phyloP scores from a whole-genome alignment of 208 protist species.

The Trypanosoma lewisi region DNA sequence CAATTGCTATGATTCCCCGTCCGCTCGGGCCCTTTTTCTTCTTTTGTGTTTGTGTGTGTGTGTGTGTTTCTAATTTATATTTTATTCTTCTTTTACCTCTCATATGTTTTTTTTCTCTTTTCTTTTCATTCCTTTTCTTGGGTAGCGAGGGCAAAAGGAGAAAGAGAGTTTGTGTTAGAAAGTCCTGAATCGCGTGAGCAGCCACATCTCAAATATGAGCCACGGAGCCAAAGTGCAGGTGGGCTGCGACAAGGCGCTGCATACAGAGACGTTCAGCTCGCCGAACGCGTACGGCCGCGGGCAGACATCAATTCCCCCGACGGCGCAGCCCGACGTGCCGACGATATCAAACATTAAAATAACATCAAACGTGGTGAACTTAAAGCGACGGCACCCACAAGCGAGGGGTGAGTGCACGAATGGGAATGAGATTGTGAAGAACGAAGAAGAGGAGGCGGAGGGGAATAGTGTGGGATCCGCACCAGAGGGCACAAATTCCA shows the following conservation, averaged over 20 bases:
- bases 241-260: slow-evolving; percentile 68
- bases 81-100: slow-evolving; percentile 13
- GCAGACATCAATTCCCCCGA: slow-evolving; percentile 33
- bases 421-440: slow-evolving; percentile 2
- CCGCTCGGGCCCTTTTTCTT: neutral
- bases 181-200: slow-evolving; percentile 2
- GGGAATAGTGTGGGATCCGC: neutral
- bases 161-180: too few species aligned
- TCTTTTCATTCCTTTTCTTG: neutral
- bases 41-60: neutral
- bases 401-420: neutral
- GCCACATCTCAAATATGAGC: slow-evolving; percentile 25
- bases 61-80: neutral
- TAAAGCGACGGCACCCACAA: slow-evolving; percentile 20
- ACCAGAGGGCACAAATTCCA: neutral
- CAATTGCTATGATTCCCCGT: too few species aligned
- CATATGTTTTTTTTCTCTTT: slow-evolving; percentile 10
- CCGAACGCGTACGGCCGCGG: slow-evolving; percentile 67
- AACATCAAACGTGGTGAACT: slow-evolving; percentile 51
- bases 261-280: slow-evolving; percentile 84
- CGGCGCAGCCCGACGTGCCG: slow-evolving; percentile 58
- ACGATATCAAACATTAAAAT: slow-evolving; percentile 75
- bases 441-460: slow-evolving; percentile 31
- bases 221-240: slow-evolving; percentile 65
- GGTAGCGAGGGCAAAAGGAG: neutral